Evolutionary conservation across 1,139 yeast genomes (phyloP), one percentile per base, ranked within the genome.

Genomic region (Barnettozyma hawaiiensis): DNA sequence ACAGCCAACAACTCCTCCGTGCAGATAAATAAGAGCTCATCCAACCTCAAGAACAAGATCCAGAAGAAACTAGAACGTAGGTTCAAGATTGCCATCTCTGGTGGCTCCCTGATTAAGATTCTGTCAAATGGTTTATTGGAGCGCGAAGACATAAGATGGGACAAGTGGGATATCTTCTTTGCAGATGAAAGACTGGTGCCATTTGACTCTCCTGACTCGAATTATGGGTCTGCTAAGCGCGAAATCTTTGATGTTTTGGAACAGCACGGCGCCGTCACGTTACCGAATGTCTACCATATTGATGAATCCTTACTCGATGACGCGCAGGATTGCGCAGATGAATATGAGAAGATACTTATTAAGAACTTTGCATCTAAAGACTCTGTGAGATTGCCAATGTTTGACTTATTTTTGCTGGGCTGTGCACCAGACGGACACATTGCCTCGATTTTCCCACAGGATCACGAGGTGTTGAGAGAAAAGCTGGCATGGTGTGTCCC

Each of bases 361-460:
- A 78, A 75, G 57, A 94, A 92, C 41, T 92, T 92, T 68, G 98
- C 98, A n/a, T 86, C 85, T 46, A 90, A 92, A 61, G 97, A 90
- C 63, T 83, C 96, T 15, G 97, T 92, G 47, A 89, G 90, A 64
- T 73, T 90, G 50, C 98, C 98, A 46, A 81, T 86, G 78, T 92
- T 92, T 67, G 98, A 92, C 64, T 68, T 92, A 47, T 75, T 92
- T 50, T 69, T 92, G 51, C 72, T 92, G 49, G 98, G 98, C 18
- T 90, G 97, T 71, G 98, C 98, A 0, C 98, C 98, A 4, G 98
- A 92, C 63, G 98, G 98, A 22, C 98, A 92, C 62, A 86, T 90
- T 57, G 96, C 97, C 43, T 87, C 96, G 21, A 74, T 92, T 47
- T 92, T 92, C 70, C 98, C 98, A 15, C 84, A 85, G 59, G 67